These are phyloP conservation scores for Populus hybrid DNA, from an alignment of 441 rosid species.

Conservation along the genomic window DNA sequence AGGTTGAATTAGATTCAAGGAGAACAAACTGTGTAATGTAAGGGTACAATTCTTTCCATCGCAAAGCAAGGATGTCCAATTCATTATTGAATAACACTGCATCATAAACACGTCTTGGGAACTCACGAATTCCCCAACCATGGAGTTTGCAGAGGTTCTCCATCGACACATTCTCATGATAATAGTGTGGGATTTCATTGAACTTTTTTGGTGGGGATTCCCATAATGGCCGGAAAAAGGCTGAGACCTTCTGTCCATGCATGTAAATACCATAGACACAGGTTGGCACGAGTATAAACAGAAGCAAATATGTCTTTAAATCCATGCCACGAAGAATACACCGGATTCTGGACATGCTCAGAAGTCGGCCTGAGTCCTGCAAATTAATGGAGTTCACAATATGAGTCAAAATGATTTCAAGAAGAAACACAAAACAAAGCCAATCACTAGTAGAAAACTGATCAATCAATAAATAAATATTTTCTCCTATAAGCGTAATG, in stretches of 20 bases:
- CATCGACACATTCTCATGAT: slow-evolving; percentile 26
- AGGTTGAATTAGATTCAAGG: slow-evolving; percentile 10
- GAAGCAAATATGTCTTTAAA: slow-evolving; percentile 53
- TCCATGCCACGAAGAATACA: slow-evolving; percentile 78
- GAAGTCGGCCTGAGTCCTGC: slow-evolving; percentile 64
- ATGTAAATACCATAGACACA: slow-evolving; percentile 39
- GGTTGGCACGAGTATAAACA: slow-evolving; percentile 36
- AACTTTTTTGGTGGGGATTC: slow-evolving; percentile 58
- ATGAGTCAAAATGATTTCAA: not conserved
- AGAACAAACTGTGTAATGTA: slow-evolving; percentile 6
- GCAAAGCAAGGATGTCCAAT: slow-evolving; percentile 13
- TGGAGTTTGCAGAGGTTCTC: slow-evolving; percentile 26
- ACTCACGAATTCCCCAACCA: slow-evolving; percentile 24
- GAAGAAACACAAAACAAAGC: not conserved
- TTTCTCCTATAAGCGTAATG: not conserved
- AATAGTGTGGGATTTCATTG: slow-evolving; percentile 30
- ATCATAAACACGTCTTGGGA: slow-evolving; percentile 27
- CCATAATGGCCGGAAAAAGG: slow-evolving; percentile 64
- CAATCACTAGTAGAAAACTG: not conserved
- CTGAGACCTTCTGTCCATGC: slow-evolving; percentile 38
- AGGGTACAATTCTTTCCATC: slow-evolving; percentile 14
- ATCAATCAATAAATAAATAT: not conserved
- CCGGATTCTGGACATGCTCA: slow-evolving; percentile 71
- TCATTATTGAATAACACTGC: slow-evolving; percentile 26
- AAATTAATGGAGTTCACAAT: slow-evolving; percentile 8